phyloP scores from a whole-genome alignment of 495 filamentous ascomycete genomes.

The Staphylotrichum tortipilum region DNA sequence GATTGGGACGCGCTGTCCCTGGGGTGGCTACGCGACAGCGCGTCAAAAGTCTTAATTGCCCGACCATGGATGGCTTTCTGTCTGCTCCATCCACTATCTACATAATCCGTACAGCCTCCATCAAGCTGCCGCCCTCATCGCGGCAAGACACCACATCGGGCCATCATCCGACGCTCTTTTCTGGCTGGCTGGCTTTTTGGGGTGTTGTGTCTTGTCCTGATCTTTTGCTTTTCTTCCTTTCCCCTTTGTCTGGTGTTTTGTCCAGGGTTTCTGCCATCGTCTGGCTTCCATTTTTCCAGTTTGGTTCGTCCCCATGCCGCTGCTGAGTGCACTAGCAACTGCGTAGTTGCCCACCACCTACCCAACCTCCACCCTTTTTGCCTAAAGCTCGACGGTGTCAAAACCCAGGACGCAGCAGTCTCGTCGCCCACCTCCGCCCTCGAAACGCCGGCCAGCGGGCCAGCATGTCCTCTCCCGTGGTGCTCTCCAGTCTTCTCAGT shows the following conservation, averaged over 20 bases:
- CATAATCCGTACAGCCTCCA: too few relatives aligned
- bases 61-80: neutral
- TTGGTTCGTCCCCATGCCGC: conserved; percentile 3
- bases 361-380: too few relatives aligned
- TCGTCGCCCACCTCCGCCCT: neutral
- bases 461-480: conserved; percentile 41
- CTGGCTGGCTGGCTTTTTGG: neutral
- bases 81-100: neutral
- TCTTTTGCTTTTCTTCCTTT: too few relatives aligned
- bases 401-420: conserved; percentile 9
- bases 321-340: too few relatives aligned
- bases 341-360: too few relatives aligned
- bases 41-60: conserved; percentile 23
- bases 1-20: conserved; percentile 15
- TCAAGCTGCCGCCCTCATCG: conserved; percentile 3
- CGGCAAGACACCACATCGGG: neutral
- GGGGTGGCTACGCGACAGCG: conserved; percentile 16
- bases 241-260: conserved; percentile 1
- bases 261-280: neutral
- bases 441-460: conserved; percentile 17
- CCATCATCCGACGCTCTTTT: conserved; percentile 2
- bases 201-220: neutral
- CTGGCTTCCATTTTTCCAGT: neutral
- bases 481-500: conserved; percentile 36
- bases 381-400: too few relatives aligned